These are phyloP conservation scores for Pythium oligandrum DNA, from an alignment of 352 stramenopile genomes.

Conservation along the genomic window DNA sequence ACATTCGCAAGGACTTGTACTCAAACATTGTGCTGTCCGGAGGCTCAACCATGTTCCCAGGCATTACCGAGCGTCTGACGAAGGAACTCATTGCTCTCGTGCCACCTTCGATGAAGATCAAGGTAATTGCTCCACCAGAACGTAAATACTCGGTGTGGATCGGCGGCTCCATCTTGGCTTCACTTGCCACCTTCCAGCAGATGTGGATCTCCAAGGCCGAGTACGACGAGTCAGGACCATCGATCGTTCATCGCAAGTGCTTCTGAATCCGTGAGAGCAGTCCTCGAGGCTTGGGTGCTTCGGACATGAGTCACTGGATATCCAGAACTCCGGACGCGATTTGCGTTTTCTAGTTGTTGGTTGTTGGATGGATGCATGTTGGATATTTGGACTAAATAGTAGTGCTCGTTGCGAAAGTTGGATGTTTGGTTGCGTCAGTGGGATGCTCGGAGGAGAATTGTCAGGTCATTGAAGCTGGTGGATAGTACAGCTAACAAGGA, in stretches of 20 bases:
- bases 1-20: slow-evolving; percentile 94
- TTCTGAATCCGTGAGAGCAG: slow-evolving; percentile 46
- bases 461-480: too few species aligned
- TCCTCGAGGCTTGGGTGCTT: too few species aligned
- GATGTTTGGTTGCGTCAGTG: too few species aligned
- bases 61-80: slow-evolving; percentile 92
- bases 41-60: slow-evolving; percentile 95
- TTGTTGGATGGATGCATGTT: too few species aligned
- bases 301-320: too few species aligned
- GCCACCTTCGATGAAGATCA: slow-evolving; percentile 94
- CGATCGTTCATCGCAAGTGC: slow-evolving; percentile 96
- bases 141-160: slow-evolving; percentile 98
- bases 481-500: too few species aligned
- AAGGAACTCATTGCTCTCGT: slow-evolving; percentile 90
- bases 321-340: too few species aligned
- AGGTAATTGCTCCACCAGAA: slow-evolving; percentile 92
- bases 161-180: slow-evolving; percentile 95
- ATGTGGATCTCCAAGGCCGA: slow-evolving; percentile 98
- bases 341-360: too few species aligned
- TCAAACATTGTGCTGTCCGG: slow-evolving; percentile 96
- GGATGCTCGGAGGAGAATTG: too few species aligned
- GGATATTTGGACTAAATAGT: too few species aligned
- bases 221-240: slow-evolving; percentile 95
- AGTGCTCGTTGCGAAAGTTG: too few species aligned
- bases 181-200: slow-evolving; percentile 96